These are phyloP conservation scores for Calonectria montana DNA, from an alignment of 2,329 filamentous ascomycete species.

Conservation along the genomic window DNA sequence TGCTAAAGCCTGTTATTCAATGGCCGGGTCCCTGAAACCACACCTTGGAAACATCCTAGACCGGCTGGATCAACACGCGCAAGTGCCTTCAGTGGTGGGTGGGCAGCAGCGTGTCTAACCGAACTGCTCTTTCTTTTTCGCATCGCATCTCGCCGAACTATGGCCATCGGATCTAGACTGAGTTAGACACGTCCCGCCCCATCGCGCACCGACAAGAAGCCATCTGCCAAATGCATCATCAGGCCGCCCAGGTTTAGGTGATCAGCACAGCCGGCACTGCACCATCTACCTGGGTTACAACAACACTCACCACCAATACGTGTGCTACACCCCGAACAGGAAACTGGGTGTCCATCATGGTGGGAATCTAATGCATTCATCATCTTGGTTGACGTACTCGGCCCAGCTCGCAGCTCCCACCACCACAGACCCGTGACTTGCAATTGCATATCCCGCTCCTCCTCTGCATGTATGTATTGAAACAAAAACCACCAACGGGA, in stretches of 20 bases:
- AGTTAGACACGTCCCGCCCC: not conserved
- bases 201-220: not conserved
- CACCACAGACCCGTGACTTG: not conserved
- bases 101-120: not conserved
- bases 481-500: not conserved
- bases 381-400: not conserved
- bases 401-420: not conserved
- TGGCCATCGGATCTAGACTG: constrained; percentile 4
- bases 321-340: not conserved
- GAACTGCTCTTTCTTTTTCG: constrained; percentile 16
- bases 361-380: constrained; percentile 16
- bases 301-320: not conserved
- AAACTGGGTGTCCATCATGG: not conserved
- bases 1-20: constrained; percentile 27
- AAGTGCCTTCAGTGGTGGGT: not conserved
- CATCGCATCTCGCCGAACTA: constrained; percentile 21
- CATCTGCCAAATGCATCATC: constrained; percentile 14
- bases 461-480: not conserved
- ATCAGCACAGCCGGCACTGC: not conserved
- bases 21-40: constrained; percentile 40
- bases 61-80: constrained; percentile 16
- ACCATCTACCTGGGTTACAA: not conserved
- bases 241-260: not conserved
- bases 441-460: not conserved
- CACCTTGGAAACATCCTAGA: constrained; percentile 30